phyloP scores from a whole-genome alignment of 2,329 filamentous ascomycete genomes.

The Alternaria infectoria region DNA sequence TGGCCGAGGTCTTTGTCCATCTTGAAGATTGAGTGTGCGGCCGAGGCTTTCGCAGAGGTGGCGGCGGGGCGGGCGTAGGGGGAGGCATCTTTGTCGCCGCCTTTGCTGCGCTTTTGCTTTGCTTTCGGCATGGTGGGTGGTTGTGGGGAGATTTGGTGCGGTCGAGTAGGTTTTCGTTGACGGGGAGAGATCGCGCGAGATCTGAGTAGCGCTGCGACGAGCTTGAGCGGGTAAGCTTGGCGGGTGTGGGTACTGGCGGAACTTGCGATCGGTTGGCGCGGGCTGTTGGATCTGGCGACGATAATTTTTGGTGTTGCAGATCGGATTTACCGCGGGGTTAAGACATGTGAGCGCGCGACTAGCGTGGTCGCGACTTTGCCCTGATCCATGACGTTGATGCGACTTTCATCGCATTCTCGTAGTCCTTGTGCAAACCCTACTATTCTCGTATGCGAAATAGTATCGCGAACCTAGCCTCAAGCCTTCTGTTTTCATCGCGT shows the following conservation, averaged over 20 bases:
- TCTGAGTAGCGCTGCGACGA: not conserved
- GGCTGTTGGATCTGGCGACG: slow-evolving; percentile 19
- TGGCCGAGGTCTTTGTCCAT: slow-evolving; percentile 92
- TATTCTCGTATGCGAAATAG: not conserved
- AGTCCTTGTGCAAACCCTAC: not conserved
- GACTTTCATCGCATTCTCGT: not conserved
- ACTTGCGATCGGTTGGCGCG: slow-evolving; percentile 6
- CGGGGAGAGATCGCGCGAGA: not conserved
- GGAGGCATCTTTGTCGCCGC: slow-evolving; percentile 41
- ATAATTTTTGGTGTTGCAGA: slow-evolving; percentile 30
- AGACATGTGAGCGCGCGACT: slow-evolving; percentile 27
- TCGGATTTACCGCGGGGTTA: slow-evolving; percentile 28
- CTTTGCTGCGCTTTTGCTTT: slow-evolving; percentile 45
- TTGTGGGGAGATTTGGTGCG: not conserved
- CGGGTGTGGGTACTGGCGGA: not conserved
- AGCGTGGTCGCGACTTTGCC: slow-evolving; percentile 3
- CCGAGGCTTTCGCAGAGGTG: slow-evolving; percentile 53
- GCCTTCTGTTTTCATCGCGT: not conserved
- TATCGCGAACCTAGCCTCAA: not conserved
- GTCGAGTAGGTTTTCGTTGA: not conserved
- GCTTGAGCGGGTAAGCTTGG: not conserved
- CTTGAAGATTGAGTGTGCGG: slow-evolving; percentile 88
- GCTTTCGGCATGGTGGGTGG: slow-evolving; percentile 54
- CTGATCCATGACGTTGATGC: slow-evolving; percentile 2
- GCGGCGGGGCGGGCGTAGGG: slow-evolving; percentile 53